Evolutionary conservation across 768 basidiomycete genomes (phyloP), one percentile per base, ranked within the genome.

Genomic region (Lentinula sp.): DNA sequence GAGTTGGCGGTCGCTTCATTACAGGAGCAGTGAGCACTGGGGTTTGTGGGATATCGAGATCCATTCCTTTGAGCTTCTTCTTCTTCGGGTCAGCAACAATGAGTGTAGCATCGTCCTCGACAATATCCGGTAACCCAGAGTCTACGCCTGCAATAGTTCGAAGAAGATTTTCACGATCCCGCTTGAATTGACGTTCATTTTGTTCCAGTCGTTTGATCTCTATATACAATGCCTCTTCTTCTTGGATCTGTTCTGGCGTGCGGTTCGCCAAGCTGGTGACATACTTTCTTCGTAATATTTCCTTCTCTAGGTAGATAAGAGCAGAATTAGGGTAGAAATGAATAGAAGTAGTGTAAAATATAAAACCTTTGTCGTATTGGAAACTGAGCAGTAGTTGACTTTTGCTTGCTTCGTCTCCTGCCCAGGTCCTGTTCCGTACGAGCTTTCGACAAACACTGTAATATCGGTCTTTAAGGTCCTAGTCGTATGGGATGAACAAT

Each of bases 181-280:
- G 85, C 74, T 89, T 90, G 78, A 95, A 98, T 57, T 81, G 82
- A 35, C 89, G 82, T 70, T 97, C 95, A 62, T 82, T 92, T 74
- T 98, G 96, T 70, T 98, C 95, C 54, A 99, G 80, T n/a, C 93
- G 86, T 69, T 95, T 95, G 54, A 96, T 82, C 72, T 98, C 94
- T 63, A 98, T 76, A 73, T 91, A 98, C 3, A 99, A 79, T 7
- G 93, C 90, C 67, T 98, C 95, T 78, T 98, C 97, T 70, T 99
- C 95, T 16, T 88, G 89, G 48, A 96, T 88, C 74, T 98, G 93
- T 53, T 89, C 86, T 4, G 87, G 81, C 0, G 93, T 90, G n/a
- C 96, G 87, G 60, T 82, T 85, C 74, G 95, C 92, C n/a, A 98
- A 84, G 62, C 87, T 90, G 8, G 80, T 75, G 13, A 98, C 80